Conservation (phyloP, 2,329 filamentous ascomycete genomes). For the Biscogniauxia marginata region DNA sequence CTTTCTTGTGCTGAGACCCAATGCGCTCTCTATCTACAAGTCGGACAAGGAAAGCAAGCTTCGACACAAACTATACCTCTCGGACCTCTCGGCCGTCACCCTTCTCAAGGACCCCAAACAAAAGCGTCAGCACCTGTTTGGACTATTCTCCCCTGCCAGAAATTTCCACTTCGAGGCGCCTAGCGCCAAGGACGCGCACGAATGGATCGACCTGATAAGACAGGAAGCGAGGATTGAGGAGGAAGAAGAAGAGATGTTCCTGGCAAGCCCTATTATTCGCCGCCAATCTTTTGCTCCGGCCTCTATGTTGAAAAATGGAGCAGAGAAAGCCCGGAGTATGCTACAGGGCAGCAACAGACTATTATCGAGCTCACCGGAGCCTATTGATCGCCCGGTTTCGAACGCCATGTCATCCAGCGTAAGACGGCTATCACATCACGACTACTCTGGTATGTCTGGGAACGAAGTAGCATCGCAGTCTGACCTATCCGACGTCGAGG, state of each 20-base stretch:
- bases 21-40: conserved; percentile 89
- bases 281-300: conserved; percentile 43
- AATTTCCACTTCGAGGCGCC: conserved; percentile 88
- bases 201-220: conserved; percentile 84
- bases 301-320: conserved; percentile 21
- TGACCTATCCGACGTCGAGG: conserved; percentile 76
- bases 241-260: conserved; percentile 79
- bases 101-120: conserved; percentile 86
- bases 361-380: conserved; percentile 62
- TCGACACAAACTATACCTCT: conserved; percentile 81
- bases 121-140: conserved; percentile 84
- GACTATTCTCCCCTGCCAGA: conserved; percentile 83
- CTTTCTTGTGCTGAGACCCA: conserved; percentile 86
- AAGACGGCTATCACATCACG: conserved; percentile 61
- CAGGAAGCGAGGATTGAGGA: conserved; percentile 80
- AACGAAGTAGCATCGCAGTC: conserved; percentile 77
- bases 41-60: conserved; percentile 87
- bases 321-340: conserved; percentile 21
- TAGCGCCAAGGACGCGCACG: conserved; percentile 70
- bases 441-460: conserved; percentile 62
- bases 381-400: conserved; percentile 40
- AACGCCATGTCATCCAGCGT: conserved; percentile 32
- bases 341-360: conserved; percentile 41
- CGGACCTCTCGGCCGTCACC: conserved; percentile 88
- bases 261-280: conserved; percentile 62